Base-by-base conservation (phyloP, 352 stramenopile species). In the Globisporangium canariense region DNA sequence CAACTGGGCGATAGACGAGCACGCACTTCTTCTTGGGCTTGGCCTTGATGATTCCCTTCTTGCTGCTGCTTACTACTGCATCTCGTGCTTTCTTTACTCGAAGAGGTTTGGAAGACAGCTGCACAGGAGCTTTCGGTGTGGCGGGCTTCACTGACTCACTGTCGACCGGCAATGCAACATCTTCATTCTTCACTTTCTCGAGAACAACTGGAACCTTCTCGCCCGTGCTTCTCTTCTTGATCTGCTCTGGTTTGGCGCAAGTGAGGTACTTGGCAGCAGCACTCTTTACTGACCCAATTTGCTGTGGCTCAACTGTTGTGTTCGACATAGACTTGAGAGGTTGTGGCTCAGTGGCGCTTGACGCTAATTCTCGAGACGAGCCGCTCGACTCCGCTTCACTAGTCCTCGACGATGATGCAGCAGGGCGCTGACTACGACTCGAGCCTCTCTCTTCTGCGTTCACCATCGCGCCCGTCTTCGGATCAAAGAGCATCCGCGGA, bases 401-500 rank as follows among this genome's bases (percentile, higher is more conserved):
- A 4, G 34, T 43, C 3, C 5, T 65, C 7, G 34, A 58, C 8
- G 52, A 25, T 6, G 9, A 38, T 7, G 14, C 60, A 43, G 30
- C 14, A 20, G 51, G 28, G 2, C 43, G 53, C 32, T 56, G 62
- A 7, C 5, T 56, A 16, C 14, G 41, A 34, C 20, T 53, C 22
- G n/a, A 47, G 9, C 20, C 16, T 6, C 47, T 53, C 46, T 76
- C 71, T 45, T 80, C 68, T 0, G 67, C 79, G 41, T 67, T 78
- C 20, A 93, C 66, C 79, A 90, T 85, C 13, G 25, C 65, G 3
- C 79, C 84, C 14, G 71, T 89, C 61, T 86, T 90, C 1, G 76
- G 84, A 40, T 93, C 82, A 69, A 90, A 91, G 4, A 93, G 65
- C 79, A 91, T 87, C 38, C 84, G 83, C 34, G 81, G 73, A 2